A percentile compares a stretch with the other conserved stretches of the same genome.
These are phyloP conservation scores for Metschnikowia santaceciliae DNA, from an alignment of 805 yeast species.

Conservation along the genomic window DNA sequence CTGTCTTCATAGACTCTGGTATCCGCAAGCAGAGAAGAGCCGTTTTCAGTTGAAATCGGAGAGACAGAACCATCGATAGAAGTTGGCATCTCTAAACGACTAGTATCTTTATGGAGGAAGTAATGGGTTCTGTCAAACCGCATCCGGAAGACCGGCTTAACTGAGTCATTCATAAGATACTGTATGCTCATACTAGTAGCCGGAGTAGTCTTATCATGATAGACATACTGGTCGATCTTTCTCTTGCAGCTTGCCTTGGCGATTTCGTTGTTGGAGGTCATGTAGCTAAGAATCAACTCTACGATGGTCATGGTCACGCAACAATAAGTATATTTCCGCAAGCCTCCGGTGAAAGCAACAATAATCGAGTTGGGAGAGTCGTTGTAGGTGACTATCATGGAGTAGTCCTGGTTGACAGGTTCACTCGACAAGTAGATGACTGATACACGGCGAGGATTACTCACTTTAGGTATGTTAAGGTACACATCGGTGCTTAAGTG, in stretches of 20 bases:
- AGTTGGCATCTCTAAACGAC: conserved; percentile 9
- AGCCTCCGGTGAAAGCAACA: conserved; percentile 38
- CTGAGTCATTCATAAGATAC: conserved; percentile 23
- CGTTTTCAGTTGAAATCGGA: conserved; percentile 7
- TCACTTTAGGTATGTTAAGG: conserved; percentile 24
- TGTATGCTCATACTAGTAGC: conserved; percentile 30
- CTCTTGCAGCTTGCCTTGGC: conserved; percentile 7
- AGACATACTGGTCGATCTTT: conserved; percentile 21
- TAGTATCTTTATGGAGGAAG: conserved; percentile 24
- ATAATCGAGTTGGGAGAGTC: conserved; percentile 26
- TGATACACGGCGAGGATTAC: conserved; percentile 17
- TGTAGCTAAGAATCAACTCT: conserved; percentile 9
- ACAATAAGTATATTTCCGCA: conserved; percentile 38
- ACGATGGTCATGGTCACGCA: conserved; percentile 28
- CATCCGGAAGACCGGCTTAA: conserved; percentile 28
- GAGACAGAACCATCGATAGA: conserved; percentile 7
- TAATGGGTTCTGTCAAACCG: conserved; percentile 29
- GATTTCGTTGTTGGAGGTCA: neutral
- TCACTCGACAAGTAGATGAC: conserved; percentile 23
- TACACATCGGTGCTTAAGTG: conserved; percentile 33
- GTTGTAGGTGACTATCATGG: conserved; percentile 28
- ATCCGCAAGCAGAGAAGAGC: conserved; percentile 9
- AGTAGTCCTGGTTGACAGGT: conserved; percentile 23
- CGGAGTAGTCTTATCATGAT: conserved; percentile 15
- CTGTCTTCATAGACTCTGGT: conserved; percentile 26